Base-by-base conservation (phyloP, 2,329 filamentous ascomycete species). In the Trichophyton rubrum region DNA sequence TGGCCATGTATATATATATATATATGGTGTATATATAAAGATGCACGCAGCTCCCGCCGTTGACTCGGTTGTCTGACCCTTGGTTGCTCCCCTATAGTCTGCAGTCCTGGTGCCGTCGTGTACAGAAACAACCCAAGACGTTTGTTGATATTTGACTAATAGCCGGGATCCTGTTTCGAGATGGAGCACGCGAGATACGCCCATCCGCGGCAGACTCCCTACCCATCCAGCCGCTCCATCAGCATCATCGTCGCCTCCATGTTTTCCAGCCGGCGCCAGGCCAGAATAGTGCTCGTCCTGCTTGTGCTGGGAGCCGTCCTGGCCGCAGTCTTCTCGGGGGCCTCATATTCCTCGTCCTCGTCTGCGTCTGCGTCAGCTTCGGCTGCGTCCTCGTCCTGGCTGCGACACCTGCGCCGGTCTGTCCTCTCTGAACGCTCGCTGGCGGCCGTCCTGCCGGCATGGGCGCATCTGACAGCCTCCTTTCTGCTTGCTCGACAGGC, bases 401-500 rank as follows among this genome's bases (percentile, higher is more conserved):
- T 51, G 45, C 20, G 45, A 30, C 30, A 15, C 27, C 51, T 55
- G 27, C 51, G 51, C 30, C 6, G 51, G 53, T 55, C 27, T 27
- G 13, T 55, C 56, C 27, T 63, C 40, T 53, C 20, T n/a, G 58
- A 63, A 43, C 20, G 38, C n/a, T n/a, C 58, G 17, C 51, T 61
- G 24, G n/a, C 53, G 22, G 45, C 49, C 17, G 9, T 62, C 17
- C 30, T 63, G 3, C 62, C 62, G 5, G 2, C 58, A 11, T 63
- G 62, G 62, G 17, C 59, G n/a, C 58, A 60, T 24, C 45, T 61
- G 30, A 30, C 58, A 3, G 20, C 58, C 35, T 60, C 60, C 1
- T 24, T 56, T 33, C 51, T 62, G 7, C 30, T 62, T 24, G 58
- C 60, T 17, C 51, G 60, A 17, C 59, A 59, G 35, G 61, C 60